These are phyloP conservation scores for Salix brachista DNA, from an alignment of 345 rosid species.

Conservation along the genomic window DNA sequence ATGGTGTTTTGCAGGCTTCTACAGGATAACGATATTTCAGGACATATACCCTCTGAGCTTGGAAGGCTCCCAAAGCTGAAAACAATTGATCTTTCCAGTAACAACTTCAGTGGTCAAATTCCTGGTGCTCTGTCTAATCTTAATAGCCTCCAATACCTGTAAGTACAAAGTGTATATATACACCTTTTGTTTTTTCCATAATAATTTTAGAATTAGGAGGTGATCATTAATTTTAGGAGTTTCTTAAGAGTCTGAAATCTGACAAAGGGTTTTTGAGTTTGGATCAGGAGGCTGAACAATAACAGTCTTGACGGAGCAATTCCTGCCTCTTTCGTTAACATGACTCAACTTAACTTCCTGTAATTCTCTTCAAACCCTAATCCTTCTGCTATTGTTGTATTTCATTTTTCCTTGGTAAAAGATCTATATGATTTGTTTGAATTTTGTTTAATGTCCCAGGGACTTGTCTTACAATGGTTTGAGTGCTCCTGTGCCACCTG, in stretches of 20 bases:
- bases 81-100: conserved; percentile 80
- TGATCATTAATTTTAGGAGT: not conserved
- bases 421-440: not conserved
- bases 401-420: not conserved
- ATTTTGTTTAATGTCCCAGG: conserved; percentile 18
- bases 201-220: not conserved
- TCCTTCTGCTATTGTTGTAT: not conserved
- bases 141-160: conserved; percentile 69
- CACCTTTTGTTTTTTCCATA: not conserved
- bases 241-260: conserved; percentile 1
- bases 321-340: conserved; percentile 67
- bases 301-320: conserved; percentile 69
- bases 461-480: conserved; percentile 43
- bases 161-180: conserved; percentile 17
- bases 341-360: conserved; percentile 79
- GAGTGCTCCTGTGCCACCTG: conserved; percentile 33
- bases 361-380: conserved; percentile 32
- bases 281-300: conserved; percentile 69
- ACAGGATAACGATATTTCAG: conserved; percentile 77
- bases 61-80: conserved; percentile 69
- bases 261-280: conserved; percentile 6
- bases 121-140: conserved; percentile 54
- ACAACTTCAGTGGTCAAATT: conserved; percentile 61
- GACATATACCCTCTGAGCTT: conserved; percentile 63
- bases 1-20: conserved; percentile 48